Percentiles rank a stretch among this genome's conserved stretches.
These are phyloP conservation scores for Quercus mongolica DNA, from an alignment of 306 rosid genomes.

Conservation along the genomic window DNA sequence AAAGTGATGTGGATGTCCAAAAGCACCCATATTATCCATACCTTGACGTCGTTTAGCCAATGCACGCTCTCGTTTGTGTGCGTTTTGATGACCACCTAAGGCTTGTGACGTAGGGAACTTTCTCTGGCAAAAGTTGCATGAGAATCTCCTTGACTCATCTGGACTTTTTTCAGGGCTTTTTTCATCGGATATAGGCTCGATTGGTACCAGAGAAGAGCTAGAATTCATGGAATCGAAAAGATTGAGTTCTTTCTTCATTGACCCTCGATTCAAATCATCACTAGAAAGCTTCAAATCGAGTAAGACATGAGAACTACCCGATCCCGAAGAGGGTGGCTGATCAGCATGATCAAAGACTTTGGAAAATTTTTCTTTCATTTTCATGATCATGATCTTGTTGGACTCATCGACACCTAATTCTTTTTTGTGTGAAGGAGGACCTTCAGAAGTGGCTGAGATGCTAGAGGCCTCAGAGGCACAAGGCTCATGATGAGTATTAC, in stretches of 20 bases:
- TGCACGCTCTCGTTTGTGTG: slow-evolving; percentile 73
- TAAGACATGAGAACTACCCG: slow-evolving; percentile 10
- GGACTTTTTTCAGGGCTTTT: slow-evolving; percentile 3
- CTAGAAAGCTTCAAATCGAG: slow-evolving; percentile 40
- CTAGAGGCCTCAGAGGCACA: slow-evolving; percentile 41
- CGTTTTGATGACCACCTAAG: slow-evolving; percentile 82
- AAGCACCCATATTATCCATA: slow-evolving; percentile 8
- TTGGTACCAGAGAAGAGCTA: not conserved
- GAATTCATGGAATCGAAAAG: slow-evolving; percentile 28
- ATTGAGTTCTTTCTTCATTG: slow-evolving; percentile 21
- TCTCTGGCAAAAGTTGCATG: slow-evolving; percentile 68
- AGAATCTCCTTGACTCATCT: slow-evolving; percentile 32
- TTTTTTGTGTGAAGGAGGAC: no score
- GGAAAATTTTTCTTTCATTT: slow-evolving; percentile 15
- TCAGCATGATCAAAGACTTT: not conserved
- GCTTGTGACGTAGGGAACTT: slow-evolving; percentile 79
- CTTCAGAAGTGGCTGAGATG: slow-evolving; percentile 37
- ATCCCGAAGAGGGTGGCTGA: not conserved
- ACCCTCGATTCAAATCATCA: not conserved
- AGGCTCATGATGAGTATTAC: not conserved
- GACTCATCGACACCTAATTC: not conserved
- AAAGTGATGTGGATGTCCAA: slow-evolving; percentile 18
- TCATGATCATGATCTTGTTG: slow-evolving; percentile 10
- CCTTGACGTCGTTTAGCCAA: slow-evolving; percentile 64
- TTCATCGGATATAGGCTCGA: not conserved